Evolutionary conservation across 2,329 filamentous ascomycete genomes (phyloP).

Genomic region (Aspergillus latus): DNA sequence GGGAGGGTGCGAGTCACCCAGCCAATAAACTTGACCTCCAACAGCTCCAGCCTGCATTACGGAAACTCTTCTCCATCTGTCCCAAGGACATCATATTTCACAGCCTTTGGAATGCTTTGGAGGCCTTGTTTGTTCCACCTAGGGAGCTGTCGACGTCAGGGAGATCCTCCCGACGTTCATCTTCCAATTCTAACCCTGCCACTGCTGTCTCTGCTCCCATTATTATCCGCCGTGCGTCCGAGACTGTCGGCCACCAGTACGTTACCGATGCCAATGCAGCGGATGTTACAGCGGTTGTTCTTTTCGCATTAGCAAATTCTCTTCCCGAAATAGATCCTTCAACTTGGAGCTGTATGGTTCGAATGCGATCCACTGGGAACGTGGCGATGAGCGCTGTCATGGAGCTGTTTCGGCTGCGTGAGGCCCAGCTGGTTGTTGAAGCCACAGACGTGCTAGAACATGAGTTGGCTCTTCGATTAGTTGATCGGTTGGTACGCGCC

Average conservation of each 20-base stretch:
- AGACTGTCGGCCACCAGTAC: slow-evolving; percentile 31
- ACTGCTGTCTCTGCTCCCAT: slow-evolving; percentile 24
- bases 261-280: slow-evolving; percentile 42
- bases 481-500: slow-evolving; percentile 50
- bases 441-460: slow-evolving; percentile 51
- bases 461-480: slow-evolving; percentile 52
- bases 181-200: slow-evolving; percentile 28
- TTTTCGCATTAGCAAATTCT: slow-evolving; percentile 41
- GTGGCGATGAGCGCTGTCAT: slow-evolving; percentile 41
- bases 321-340: slow-evolving; percentile 37
- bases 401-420: slow-evolving; percentile 31
- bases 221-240: slow-evolving; percentile 29
- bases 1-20: slow-evolving; percentile 19
- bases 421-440: slow-evolving; percentile 34
- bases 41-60: slow-evolving; percentile 35
- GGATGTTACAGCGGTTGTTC: slow-evolving; percentile 37
- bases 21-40: slow-evolving; percentile 29
- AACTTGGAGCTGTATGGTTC: slow-evolving; percentile 44
- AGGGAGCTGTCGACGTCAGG: slow-evolving; percentile 34
- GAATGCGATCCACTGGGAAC: slow-evolving; percentile 42
- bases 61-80: slow-evolving; percentile 38
- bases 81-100: slow-evolving; percentile 44
- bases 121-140: slow-evolving; percentile 42
- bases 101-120: slow-evolving; percentile 43
- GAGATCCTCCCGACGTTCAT: slow-evolving; percentile 33